Conservation (phyloP, 352 stramenopile species). For the Phytophthora niederhauseri region DNA sequence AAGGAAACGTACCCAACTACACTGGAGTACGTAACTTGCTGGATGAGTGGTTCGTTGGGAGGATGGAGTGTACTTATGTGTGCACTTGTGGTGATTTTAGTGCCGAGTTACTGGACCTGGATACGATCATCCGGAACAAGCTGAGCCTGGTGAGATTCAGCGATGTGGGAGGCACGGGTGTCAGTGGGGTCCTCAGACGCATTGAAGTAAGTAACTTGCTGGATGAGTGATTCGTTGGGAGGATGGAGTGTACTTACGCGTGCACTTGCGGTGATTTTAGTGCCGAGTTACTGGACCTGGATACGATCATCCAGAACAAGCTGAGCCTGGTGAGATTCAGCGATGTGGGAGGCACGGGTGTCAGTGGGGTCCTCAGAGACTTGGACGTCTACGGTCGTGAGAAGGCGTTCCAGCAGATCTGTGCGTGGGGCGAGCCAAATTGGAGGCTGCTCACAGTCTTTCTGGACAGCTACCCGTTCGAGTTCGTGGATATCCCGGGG, state of each 20-base stretch:
- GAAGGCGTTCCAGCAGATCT: conserved; percentile 32
- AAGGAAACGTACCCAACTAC: conserved; percentile 33
- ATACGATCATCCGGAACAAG: conserved; percentile 29
- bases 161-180: not conserved
- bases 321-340: conserved; percentile 18
- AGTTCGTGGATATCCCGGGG: conserved; percentile 46
- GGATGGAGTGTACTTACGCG: too few relatives aligned
- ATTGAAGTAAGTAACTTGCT: too few relatives aligned
- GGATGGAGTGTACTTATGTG: not conserved
- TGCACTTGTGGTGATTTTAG: conserved; percentile 4
- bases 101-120: conserved; percentile 26
- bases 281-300: conserved; percentile 26
- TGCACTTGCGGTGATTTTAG: too few relatives aligned
- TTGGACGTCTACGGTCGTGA: conserved; percentile 34
- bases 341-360: not conserved
- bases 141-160: conserved; percentile 18
- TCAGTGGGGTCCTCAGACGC: conserved; percentile 18
- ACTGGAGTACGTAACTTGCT: conserved; percentile 7
- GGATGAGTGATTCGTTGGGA: too few relatives aligned
- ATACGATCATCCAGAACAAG: conserved; percentile 28
- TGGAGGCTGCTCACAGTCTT: conserved; percentile 43
- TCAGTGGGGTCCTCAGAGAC: conserved; percentile 18
- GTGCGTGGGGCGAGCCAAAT: conserved; percentile 19
- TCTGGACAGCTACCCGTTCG: conserved; percentile 44
- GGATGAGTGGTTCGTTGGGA: not conserved